Evolutionary conservation across 2,329 filamentous ascomycete species (phyloP).

Genomic region (Camillea tinctor): DNA sequence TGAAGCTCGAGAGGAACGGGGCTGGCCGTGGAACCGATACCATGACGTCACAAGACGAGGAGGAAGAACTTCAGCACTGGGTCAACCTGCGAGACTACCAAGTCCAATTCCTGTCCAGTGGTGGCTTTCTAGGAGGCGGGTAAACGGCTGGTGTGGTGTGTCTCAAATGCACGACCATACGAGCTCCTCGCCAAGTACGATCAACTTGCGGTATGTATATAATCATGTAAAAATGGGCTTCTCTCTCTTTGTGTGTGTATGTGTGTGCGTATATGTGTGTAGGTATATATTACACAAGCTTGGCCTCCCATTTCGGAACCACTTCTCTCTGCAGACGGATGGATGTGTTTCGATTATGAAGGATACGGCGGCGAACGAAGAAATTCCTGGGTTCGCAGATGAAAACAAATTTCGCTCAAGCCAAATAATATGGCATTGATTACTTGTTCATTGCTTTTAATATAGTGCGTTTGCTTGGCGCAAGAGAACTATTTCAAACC

Average conservation of each 20-base stretch:
- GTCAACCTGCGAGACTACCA: constrained; percentile 78
- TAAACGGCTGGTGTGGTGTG: not conserved
- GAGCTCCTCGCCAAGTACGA: not conserved
- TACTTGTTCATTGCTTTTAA: not conserved
- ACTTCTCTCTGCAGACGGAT: too few species aligned
- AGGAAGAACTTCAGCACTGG: constrained; percentile 75
- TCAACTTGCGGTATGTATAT: not conserved
- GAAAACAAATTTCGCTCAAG: too few species aligned
- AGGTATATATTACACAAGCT: too few species aligned
- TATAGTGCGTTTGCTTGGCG: not conserved
- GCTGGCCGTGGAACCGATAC: constrained; percentile 33
- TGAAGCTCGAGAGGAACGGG: constrained; percentile 68
- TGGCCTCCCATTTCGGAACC: too few species aligned
- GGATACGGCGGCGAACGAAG: too few species aligned
- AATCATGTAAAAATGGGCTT: too few species aligned
- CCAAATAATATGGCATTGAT: not conserved
- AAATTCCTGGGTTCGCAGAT: too few species aligned
- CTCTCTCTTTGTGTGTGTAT: too few species aligned
- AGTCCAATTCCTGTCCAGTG: constrained; percentile 65
- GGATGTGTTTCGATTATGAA: too few species aligned
- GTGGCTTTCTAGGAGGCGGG: constrained; percentile 45
- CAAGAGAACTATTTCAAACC: not conserved
- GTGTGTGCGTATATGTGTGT: too few species aligned
- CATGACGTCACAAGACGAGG: constrained; percentile 62
- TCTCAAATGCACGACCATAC: not conserved